Evolutionary conservation across 768 basidiomycete genomes (phyloP).

Genomic region (Gloeostereum incarnatum): DNA sequence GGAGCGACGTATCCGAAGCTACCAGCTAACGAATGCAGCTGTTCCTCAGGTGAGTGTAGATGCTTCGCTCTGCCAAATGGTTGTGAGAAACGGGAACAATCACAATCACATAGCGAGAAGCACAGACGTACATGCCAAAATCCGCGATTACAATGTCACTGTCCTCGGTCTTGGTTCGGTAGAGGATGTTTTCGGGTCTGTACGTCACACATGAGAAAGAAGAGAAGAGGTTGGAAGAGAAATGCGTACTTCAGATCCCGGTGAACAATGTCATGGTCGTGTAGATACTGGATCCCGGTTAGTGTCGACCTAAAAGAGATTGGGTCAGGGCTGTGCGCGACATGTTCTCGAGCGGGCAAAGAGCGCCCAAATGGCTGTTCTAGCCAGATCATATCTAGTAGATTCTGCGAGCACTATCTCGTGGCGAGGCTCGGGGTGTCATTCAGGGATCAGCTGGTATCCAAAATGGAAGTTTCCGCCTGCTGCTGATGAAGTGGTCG

Average conservation of each 20-base stretch:
- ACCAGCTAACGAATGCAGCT: constrained; percentile 64
- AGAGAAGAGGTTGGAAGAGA: background rate
- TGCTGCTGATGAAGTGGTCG: too few relatives aligned
- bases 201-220: background rate
- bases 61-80: constrained; percentile 67
- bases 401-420: too few relatives aligned
- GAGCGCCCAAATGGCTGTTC: too few relatives aligned
- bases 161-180: constrained; percentile 62
- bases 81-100: background rate
- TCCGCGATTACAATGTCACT: constrained; percentile 94
- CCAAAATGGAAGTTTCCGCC: too few relatives aligned
- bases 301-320: constrained; percentile 75
- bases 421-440: too few relatives aligned
- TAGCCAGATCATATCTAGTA: too few relatives aligned
- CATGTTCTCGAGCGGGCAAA: too few relatives aligned
- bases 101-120: too few relatives aligned
- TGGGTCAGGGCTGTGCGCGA: too few relatives aligned
- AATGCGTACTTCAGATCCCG: constrained; percentile 79
- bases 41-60: constrained; percentile 60
- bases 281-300: constrained; percentile 83
- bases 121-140: constrained; percentile 78
- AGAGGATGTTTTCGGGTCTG: constrained; percentile 95
- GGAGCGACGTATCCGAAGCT: constrained; percentile 91
- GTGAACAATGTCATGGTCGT: constrained; percentile 90
- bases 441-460: too few relatives aligned